Conservation (phyloP, 768 basidiomycete species). For the Postia placenta region DNA sequence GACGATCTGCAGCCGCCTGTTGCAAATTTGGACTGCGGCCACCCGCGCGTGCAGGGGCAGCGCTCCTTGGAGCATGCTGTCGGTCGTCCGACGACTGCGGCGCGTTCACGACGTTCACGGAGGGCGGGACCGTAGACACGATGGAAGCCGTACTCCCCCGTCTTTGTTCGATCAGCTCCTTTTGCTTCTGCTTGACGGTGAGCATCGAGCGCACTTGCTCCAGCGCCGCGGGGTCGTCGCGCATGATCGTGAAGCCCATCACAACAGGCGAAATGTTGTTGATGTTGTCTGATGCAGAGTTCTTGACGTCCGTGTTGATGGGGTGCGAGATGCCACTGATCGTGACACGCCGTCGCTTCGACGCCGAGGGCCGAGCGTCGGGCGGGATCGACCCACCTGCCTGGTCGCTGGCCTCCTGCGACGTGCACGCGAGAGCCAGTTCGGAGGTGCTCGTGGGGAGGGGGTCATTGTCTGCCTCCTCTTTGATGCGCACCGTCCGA, state of each 20-base stretch:
- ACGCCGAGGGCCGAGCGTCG: conserved; percentile 33
- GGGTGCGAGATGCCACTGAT: conserved; percentile 54
- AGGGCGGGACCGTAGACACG: conserved; percentile 17
- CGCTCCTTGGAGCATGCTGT: neutral
- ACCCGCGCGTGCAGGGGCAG: neutral
- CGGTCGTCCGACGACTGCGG: conserved; percentile 8
- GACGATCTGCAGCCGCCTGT: conserved; percentile 18
- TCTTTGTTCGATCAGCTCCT: conserved; percentile 64
- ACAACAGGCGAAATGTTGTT: conserved; percentile 64
- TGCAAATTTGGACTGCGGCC: conserved; percentile 34
- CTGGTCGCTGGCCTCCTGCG: conserved; percentile 3
- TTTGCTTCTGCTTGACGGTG: conserved; percentile 63
- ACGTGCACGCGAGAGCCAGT: conserved; percentile 9
- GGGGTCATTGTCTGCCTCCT: conserved; percentile 53
- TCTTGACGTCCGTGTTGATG: conserved; percentile 47
- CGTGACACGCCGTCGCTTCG: conserved; percentile 68
- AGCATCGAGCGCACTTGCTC: conserved; percentile 62
- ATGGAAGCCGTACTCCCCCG: conserved; percentile 45
- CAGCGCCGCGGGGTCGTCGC: conserved; percentile 51
- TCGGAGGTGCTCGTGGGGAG: conserved; percentile 32
- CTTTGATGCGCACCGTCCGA: conserved; percentile 47
- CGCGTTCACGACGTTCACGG: conserved; percentile 20
- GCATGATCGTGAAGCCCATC: conserved; percentile 49
- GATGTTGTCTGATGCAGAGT: conserved; percentile 28
- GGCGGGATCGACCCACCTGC: conserved; percentile 24